Percentiles rank a stretch among this genome's conserved stretches.
Conservation (phyloP, 176 grass and related monocot species). For the Musa acuminata region DNA sequence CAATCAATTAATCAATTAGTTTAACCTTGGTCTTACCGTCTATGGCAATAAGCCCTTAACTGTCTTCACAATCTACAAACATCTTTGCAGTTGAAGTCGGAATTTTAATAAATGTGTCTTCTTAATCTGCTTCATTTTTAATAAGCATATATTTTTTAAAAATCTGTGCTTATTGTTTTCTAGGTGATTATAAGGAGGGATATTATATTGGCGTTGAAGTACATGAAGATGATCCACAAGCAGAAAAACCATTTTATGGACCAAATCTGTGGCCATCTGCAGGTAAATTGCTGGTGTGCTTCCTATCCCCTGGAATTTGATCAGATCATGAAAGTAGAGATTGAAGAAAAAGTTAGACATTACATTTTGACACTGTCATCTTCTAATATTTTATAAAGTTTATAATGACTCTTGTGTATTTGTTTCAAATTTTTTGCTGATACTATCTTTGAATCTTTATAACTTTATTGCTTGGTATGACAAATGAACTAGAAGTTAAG, state of each 20-base stretch:
- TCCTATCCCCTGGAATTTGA: neutral
- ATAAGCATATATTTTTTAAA: neutral
- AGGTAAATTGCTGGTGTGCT: no score
- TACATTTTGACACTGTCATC: neutral
- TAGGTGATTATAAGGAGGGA: constrained; percentile 96
- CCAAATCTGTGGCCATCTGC: no score
- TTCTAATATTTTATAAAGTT: neutral
- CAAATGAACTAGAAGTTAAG: no score
- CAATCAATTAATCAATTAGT: no score
- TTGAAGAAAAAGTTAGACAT: neutral
- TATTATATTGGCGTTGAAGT: constrained; percentile 93
- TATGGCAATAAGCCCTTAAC: no score
- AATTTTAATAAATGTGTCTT: neutral
- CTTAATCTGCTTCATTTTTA: neutral
- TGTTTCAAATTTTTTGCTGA: neutral
- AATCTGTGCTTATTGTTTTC: constrained; percentile 8
- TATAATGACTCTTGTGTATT: neutral
- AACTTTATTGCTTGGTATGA: neutral
- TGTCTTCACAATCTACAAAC: no score
- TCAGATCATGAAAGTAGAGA: neutral
- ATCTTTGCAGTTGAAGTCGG: neutral
- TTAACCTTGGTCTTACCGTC: no score
- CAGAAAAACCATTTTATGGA: constrained; percentile 46
- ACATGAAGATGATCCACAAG: constrained; percentile 55
- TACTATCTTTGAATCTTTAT: neutral